Conservation (phyloP, 768 basidiomycete species). For the Podaxis sp. region DNA sequence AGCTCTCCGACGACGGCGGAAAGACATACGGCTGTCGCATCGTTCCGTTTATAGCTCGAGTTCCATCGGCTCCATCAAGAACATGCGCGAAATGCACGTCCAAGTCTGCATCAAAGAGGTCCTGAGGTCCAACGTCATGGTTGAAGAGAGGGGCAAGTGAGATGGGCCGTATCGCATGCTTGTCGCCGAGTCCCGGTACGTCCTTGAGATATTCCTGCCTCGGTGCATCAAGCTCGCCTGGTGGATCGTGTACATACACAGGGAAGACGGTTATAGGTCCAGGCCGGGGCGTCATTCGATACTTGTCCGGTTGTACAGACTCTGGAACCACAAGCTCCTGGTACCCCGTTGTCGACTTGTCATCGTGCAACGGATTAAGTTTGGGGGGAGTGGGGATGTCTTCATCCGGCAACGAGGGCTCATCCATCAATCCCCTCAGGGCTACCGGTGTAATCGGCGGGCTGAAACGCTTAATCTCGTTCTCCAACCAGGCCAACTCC, state of each 20-base stretch:
- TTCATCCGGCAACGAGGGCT: neutral
- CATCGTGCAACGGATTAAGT: neutral
- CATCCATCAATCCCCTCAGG: neutral
- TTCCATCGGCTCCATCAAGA: neutral
- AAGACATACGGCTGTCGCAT: neutral
- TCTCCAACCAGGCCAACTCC: conserved; percentile 33
- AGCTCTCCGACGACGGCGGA: neutral
- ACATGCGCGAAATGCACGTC: conserved; percentile 1
- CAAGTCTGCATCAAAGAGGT: conserved; percentile 2
- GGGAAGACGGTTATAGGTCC: neutral
- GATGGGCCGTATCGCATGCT: conserved; percentile 5
- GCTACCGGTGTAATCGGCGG: conserved; percentile 10
- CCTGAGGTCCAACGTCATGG: neutral
- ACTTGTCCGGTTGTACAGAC: neutral
- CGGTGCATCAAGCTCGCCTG: conserved; percentile 1
- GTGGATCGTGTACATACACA: neutral
- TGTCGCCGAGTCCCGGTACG: neutral
- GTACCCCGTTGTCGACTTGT: neutral
- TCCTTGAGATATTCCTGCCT: neutral
- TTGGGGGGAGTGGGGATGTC: conserved; percentile 16
- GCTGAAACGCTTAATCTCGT: conserved; percentile 33
- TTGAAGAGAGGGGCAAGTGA: conserved; percentile 1
- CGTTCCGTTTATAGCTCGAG: neutral
- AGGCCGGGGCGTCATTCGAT: neutral
- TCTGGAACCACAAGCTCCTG: neutral